Evolutionary conservation across 2,329 filamentous ascomycete genomes (phyloP).

Genomic region (Claviceps citrina): DNA sequence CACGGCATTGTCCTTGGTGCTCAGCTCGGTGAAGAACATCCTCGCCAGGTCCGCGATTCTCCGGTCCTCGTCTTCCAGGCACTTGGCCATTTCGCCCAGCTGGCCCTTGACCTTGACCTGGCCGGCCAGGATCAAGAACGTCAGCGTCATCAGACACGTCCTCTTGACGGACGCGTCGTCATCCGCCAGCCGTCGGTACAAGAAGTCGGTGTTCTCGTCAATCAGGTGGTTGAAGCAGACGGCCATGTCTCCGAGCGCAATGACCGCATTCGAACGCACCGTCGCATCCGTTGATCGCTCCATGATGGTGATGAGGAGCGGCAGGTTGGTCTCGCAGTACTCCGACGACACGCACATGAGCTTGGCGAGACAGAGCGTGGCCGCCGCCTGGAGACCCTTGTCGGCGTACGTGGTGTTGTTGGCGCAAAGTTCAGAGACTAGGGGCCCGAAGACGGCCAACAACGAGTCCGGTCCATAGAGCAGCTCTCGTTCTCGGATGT

Average conservation of each 20-base stretch:
- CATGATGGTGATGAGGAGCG: conserved; percentile 92
- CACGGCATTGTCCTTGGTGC: conserved; percentile 95
- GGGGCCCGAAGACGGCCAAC: conserved; percentile 75
- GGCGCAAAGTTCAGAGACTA: conserved; percentile 85
- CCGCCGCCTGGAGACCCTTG: conserved; percentile 78
- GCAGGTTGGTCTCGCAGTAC: conserved; percentile 87
- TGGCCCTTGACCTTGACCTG: conserved; percentile 99
- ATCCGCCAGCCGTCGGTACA: conserved; percentile 87
- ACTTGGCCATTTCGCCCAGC: conserved; percentile 97
- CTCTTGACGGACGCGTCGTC: conserved; percentile 80
- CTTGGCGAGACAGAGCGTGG: conserved; percentile 88
- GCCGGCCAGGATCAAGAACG: conserved; percentile 88
- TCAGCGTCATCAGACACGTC: conserved; percentile 95
- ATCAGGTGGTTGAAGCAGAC: conserved; percentile 99
- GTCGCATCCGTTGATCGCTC: conserved; percentile 86
- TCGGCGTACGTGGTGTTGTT: conserved; percentile 89
- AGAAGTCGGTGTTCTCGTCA: conserved; percentile 96
- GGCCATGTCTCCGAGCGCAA: conserved; percentile 95
- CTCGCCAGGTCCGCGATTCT: conserved; percentile 82
- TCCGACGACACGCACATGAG: conserved; percentile 96
- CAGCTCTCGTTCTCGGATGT: conserved; percentile 71
- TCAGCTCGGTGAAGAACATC: conserved; percentile 97
- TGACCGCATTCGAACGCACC: conserved; percentile 88
- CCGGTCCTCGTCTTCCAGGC: conserved; percentile 89
- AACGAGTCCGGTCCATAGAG: conserved; percentile 71